Conservation (phyloP, 495 filamentous ascomycete genomes). For the Penicillium steckii region DNA sequence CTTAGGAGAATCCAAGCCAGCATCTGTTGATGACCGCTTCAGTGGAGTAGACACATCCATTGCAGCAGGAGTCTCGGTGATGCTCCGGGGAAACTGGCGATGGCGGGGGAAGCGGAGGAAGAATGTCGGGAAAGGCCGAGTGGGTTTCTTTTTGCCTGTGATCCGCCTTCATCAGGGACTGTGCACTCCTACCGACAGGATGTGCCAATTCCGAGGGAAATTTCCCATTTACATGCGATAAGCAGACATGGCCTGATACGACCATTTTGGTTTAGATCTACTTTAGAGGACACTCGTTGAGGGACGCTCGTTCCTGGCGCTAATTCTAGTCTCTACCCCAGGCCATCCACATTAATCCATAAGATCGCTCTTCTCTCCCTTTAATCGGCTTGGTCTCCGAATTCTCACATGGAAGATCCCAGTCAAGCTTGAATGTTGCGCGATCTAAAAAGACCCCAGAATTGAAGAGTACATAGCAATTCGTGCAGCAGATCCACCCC, state of each 20-base stretch:
- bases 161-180: background rate
- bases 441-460: background rate
- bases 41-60: slow-evolving; percentile 30
- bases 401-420: background rate
- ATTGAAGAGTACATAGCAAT: background rate
- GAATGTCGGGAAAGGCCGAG: slow-evolving; percentile 15
- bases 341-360: background rate
- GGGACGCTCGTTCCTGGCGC: too few relatives aligned
- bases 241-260: too few relatives aligned
- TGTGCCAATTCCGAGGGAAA: background rate
- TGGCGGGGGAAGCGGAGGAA: slow-evolving; percentile 11
- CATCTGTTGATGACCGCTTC: slow-evolving; percentile 45
- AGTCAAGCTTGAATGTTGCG: background rate
- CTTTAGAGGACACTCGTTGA: too few relatives aligned
- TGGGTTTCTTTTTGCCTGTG: background rate
- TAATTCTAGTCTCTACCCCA: too few relatives aligned
- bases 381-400: slow-evolving; percentile 1
- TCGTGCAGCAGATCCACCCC: slow-evolving; percentile 12
- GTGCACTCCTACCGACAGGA: background rate
- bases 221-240: too few relatives aligned
- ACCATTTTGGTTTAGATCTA: too few relatives aligned
- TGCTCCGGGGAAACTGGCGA: slow-evolving; percentile 36
- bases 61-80: slow-evolving; percentile 32
- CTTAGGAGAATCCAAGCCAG: slow-evolving; percentile 35
- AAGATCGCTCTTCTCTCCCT: background rate